phyloP scores from a whole-genome alignment of 768 basidiomycete genomes.

The Cystofilobasidium macerans region DNA sequence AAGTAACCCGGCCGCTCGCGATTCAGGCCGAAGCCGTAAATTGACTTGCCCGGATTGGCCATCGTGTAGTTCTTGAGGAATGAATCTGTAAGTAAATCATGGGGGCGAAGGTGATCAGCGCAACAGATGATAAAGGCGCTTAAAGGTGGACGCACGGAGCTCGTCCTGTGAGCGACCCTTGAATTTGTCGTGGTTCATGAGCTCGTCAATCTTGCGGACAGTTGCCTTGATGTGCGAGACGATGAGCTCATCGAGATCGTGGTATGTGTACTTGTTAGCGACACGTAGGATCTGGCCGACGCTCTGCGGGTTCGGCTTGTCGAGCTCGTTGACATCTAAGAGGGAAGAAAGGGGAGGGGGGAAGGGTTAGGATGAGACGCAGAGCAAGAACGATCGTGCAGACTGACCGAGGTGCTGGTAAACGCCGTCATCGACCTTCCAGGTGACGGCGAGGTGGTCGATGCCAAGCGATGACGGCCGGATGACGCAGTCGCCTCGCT shows the following conservation, averaged over 20 bases:
- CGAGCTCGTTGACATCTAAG: conserved; percentile 41
- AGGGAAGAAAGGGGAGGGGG: background rate
- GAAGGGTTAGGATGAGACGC: background rate
- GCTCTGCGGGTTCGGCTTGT: conserved; percentile 40
- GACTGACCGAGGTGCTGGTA: conserved; percentile 88
- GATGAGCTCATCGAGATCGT: conserved; percentile 91
- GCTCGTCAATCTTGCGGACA: conserved; percentile 80
- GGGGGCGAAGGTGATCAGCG: conserved; percentile 9
- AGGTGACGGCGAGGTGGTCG: conserved; percentile 90
- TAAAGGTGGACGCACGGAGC: conserved; percentile 53
- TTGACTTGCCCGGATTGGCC: conserved; percentile 85
- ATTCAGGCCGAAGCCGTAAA: conserved; percentile 90
- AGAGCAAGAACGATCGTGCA: background rate
- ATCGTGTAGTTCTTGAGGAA: conserved; percentile 81
- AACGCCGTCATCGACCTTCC: conserved; percentile 93
- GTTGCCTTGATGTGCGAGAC: conserved; percentile 94
- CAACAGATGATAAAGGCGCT: background rate
- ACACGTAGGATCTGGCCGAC: conserved; percentile 38
- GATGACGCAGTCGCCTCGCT: conserved; percentile 91
- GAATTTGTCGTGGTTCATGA: conserved; percentile 92
- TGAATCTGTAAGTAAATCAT: conserved; percentile 48
- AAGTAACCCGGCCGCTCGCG: conserved; percentile 84
- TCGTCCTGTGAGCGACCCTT: conserved; percentile 78
- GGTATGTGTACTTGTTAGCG: conserved; percentile 56
- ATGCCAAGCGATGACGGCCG: conserved; percentile 87